Base-by-base conservation (phyloP, 306 rosid genomes). In the Castanospermum australe region DNA sequence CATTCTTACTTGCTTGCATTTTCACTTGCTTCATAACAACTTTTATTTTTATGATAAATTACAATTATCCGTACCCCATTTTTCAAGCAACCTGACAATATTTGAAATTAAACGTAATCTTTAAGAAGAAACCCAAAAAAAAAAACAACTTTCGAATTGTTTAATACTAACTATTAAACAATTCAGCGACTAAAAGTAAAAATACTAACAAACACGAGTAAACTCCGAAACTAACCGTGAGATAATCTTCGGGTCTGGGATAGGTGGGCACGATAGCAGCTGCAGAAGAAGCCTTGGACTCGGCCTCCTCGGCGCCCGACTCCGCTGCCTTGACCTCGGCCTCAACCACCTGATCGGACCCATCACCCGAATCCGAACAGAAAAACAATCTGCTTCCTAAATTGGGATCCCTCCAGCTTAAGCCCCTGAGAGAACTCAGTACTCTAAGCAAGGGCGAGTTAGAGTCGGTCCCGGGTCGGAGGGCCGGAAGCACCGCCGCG, bases 241-340 rank as follows among this genome's bases (percentile, higher is more conserved):
- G 87, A 75, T 93, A 96, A 84, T 93, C 99, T 83, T 96, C 99
- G 9, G 97, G 99, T 80, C 89, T 86, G 17, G 99, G 98, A 82
- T 86, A 82, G 2, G 96, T 90, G 73, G 99, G 61, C 52, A 96
- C 90, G 9, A 96, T 96, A 54, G 99, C 98, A 18, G 86, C 32
- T 28, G 32, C 32, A 9, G 95, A 88, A 7, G 94, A 87, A 55
- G 89, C 74, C 69, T 87, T 90, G 1, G 87, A 41, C 15, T 85
- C 88, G 6, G 76, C 75, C 44, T 87, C 91, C 52, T 90, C 90
- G 51, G 60, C 81, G 18, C 65, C 86, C 1, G 85, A 55, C 54
- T 88, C 99, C 0, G 88, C 80, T 36, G 72, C 81, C 86, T 92
- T 86, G 39, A 48, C 84, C 33, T 90, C 92, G 28, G 83, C 79